A percentile compares a stretch with the other conserved stretches of the same genome.
Conservation (phyloP, 306 rosid species). For the Mucuna pruriens region DNA sequence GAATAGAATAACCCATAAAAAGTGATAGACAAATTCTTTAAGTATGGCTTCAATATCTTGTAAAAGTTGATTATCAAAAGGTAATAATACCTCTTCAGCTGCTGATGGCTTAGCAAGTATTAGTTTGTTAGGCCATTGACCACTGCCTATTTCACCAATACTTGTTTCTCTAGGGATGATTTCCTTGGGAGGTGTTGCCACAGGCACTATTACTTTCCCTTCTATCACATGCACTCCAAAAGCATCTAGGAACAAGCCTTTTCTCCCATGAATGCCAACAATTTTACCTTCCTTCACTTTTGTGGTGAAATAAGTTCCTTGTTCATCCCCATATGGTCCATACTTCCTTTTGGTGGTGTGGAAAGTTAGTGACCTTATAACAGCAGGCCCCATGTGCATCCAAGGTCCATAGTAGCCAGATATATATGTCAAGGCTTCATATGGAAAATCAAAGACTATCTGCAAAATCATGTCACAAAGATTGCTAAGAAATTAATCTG, state of each 20-base stretch:
- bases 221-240: conserved; percentile 74
- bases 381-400: conserved; percentile 81
- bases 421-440: conserved; percentile 81
- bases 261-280: conserved; percentile 87
- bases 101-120: conserved; percentile 58
- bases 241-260: conserved; percentile 86
- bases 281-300: conserved; percentile 77
- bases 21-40: not conserved
- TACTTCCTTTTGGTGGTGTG: conserved; percentile 66
- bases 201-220: conserved; percentile 62
- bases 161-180: conserved; percentile 47
- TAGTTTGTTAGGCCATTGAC: conserved; percentile 67
- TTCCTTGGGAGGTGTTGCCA: conserved; percentile 47
- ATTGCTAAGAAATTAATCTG: conserved; percentile 7
- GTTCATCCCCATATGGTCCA: conserved; percentile 94
- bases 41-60: not conserved
- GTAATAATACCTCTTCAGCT: conserved; percentile 69
- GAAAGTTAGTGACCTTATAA: conserved; percentile 80
- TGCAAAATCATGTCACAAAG: conserved; percentile 47
- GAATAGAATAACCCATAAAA: not conserved
- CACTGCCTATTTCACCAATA: conserved; percentile 51
- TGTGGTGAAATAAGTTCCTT: conserved; percentile 73
- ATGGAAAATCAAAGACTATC: conserved; percentile 84
- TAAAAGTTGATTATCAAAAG: not conserved
- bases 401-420: conserved; percentile 72